Evolutionary conservation across 176 grass and related monocot genomes (phyloP).

Genomic region (Triticum timopheevii): DNA sequence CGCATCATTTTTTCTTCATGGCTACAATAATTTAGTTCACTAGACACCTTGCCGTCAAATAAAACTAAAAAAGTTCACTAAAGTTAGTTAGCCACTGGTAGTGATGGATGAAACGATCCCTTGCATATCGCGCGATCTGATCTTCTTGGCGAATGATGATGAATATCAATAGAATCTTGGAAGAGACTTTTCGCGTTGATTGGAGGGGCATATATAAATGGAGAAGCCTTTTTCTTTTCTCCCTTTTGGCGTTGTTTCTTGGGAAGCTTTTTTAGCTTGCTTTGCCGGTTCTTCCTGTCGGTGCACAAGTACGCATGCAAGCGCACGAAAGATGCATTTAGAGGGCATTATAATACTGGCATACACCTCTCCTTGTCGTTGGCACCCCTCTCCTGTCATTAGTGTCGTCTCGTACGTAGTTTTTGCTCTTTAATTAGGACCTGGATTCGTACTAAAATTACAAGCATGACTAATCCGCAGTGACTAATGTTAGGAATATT

Average conservation of each 20-base stretch:
- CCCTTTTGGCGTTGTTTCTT: constrained; percentile 12
- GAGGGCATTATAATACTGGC: not conserved
- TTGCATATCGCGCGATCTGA: constrained; percentile 5
- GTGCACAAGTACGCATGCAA: constrained; percentile 28
- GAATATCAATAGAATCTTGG: constrained; percentile 40
- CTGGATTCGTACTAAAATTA: not conserved
- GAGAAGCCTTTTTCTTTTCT: not conserved
- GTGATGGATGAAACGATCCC: not conserved
- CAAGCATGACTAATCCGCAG: not conserved
- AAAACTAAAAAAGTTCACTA: not conserved
- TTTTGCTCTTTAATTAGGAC: not conserved
- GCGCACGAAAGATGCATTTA: not conserved
- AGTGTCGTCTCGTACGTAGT: not conserved
- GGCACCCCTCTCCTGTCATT: not conserved
- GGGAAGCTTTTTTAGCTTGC: constrained; percentile 1
- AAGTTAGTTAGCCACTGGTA: not conserved
- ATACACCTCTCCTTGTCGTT: not conserved
- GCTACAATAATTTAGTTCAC: not conserved
- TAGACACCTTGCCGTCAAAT: too few species aligned
- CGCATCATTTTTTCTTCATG: not conserved
- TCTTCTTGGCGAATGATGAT: constrained; percentile 38
- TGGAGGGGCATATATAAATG: constrained; percentile 30
- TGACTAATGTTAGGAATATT: not conserved
- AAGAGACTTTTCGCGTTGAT: constrained; percentile 26
- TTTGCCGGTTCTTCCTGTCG: constrained; percentile 39